Base-by-base conservation (phyloP, 768 basidiomycete genomes). In the Lentinula sp. region DNA sequence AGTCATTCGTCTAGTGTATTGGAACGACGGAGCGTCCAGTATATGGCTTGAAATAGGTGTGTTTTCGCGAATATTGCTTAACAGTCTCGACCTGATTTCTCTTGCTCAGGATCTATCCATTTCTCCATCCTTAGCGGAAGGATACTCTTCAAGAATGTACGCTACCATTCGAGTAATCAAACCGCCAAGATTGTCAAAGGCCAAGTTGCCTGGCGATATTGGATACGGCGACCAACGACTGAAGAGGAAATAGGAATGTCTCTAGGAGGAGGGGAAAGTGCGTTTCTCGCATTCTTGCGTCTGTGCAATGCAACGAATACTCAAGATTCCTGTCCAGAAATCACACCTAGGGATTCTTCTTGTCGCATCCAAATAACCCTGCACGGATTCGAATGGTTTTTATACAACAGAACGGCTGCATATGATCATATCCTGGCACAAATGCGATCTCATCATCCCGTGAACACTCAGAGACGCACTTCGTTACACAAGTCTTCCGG, bases 111-210 rank as follows among this genome's bases (percentile, higher is more conserved):
- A 20, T 91, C 93, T n/a, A 81, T 96, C 23, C 95, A 98, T 69
- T 84, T 98, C 71, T 95, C 95, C 2, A 76, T 94, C 9, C 75
- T 98, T 42, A 86, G 90, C 1, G 96, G 96, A 36, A 79, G 95
- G 64, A 85, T 98, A 55, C 81, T 95, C 20, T 79, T 98, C 66
- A 93, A 92, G 75, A 91, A 98, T 70, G 71, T 97, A 36, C 78
- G 82, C 16, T 98, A 98, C 71, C 86, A 96, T 72, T 95, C 94
- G 1, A 90, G 91, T 69, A 98, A 96, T 72, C 90, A 97, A 71
- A 92, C 90, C 18, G 79, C 95, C 48, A 85, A 86, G 63, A 81
- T 94, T 55, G 84, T 93, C 51, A 91, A 93, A 72, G 91, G 87
- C 1, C 86, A 93, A 68, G 72, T 98, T 52, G 89, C 89, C 65